These are phyloP conservation scores for Linum tenue DNA, from an alignment of 345 rosid species.

Conservation along the genomic window DNA sequence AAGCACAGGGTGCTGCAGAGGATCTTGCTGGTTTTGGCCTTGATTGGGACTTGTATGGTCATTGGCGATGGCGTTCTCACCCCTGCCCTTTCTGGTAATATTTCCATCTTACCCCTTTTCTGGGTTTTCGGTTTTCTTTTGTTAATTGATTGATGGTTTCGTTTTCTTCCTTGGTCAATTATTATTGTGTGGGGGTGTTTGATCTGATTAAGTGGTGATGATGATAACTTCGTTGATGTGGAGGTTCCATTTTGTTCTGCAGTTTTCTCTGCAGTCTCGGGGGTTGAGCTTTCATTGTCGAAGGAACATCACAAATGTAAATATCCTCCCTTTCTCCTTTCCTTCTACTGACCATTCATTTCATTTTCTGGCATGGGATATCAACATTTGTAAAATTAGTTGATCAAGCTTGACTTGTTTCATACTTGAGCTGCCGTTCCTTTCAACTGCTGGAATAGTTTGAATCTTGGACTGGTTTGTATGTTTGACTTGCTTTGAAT, in stretches of 20 bases:
- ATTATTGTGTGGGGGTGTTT: slow-evolving; percentile 7
- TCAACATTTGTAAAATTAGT: not conserved
- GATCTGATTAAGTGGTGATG: too few species aligned
- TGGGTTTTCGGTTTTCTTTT: not conserved
- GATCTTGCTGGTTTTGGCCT: slow-evolving; percentile 61
- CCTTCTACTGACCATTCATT: not conserved
- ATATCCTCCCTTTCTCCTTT: slow-evolving; percentile 11
- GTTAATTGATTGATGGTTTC: not conserved
- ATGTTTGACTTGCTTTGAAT: slow-evolving; percentile 1
- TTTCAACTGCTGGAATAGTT: not conserved
- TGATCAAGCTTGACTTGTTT: not conserved
- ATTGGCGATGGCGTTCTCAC: slow-evolving; percentile 91
- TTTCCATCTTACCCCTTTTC: not conserved
- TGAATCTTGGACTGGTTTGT: not conserved
- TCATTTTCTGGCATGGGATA: slow-evolving; percentile 1
- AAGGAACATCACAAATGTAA: slow-evolving; percentile 79
- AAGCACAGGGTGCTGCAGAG: slow-evolving; percentile 58
- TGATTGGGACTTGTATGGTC: slow-evolving; percentile 94
- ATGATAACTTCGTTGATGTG: too few species aligned
- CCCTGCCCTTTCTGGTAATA: slow-evolving; percentile 76
- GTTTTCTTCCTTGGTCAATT: not conserved
- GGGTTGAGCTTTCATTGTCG: slow-evolving; percentile 69
- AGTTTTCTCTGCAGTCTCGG: slow-evolving; percentile 92
- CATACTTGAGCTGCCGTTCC: not conserved
- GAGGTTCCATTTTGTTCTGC: slow-evolving; percentile 12